Base-by-base conservation (phyloP, 352 stramenopile species). In the Blastocystis sp. region DNA sequence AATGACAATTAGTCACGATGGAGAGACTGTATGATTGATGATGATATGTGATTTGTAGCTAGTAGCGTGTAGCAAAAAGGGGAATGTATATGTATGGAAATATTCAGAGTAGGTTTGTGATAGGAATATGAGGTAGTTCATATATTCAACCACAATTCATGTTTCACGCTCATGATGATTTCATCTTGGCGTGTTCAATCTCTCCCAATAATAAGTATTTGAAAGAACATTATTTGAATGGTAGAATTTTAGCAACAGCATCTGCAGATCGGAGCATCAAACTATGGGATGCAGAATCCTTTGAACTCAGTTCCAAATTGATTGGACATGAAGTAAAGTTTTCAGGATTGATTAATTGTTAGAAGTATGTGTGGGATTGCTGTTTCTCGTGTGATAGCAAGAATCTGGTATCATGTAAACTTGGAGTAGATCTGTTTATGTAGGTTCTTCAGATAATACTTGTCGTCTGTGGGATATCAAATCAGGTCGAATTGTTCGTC, bases 191-290 rank as follows among this genome's bases (percentile, higher is more conserved):
- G 9, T 83, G 71, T 56, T 35, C 27, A 21, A 56, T 83, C 6
- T 66, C 46, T 29, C 16, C 21, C 0, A 83, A 65, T 27, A 83
- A 83, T 39, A 61, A 83, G 71, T 83, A 24, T 4, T 11, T 14
- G 19, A 51, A 27, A n/a, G 9, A 27, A 12, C 29, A 46, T 6
- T n/a, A 42, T 63, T 14, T 74, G 14, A 71, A 46, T 12, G 0
- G 5, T 74, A 87, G 77, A 63, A 61, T 87, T 12, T 61, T 87
- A 3, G 59, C 59, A 0, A 87, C 77, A 49, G 24, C 77, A 21
- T 87, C 77, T 12, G 77, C 77, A n/a, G 77, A 87, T 42, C 77
- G 65, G 14, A 78, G 42, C 32, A 78, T 87, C 49, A 87, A 87
- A 54, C 42, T 87, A 54, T 87, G 77, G 77, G 39, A 87, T n/a